phyloP scores from a whole-genome alignment of 345 rosid species.

The Mercurialis annua region DNA sequence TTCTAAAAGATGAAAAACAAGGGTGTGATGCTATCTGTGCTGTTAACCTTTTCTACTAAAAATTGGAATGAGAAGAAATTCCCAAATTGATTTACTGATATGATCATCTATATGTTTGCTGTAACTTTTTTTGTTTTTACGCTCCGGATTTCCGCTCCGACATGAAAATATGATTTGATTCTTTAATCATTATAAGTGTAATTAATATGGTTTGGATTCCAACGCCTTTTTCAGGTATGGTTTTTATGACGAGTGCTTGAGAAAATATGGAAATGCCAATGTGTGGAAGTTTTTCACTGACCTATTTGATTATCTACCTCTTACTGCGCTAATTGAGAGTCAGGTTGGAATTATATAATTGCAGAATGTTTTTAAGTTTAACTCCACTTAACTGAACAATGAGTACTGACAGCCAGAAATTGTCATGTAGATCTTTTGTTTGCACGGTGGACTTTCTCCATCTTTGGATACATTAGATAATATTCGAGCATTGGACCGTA shows the following conservation, averaged over 20 bases:
- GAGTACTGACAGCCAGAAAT: constrained; percentile 12
- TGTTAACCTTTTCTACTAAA: no score
- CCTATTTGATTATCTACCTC: constrained; percentile 86
- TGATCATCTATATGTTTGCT: no score
- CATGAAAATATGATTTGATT: neutral
- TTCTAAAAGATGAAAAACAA: no score
- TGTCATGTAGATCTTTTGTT: constrained; percentile 65
- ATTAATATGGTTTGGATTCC: constrained; percentile 2
- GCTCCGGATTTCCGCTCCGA: no score
- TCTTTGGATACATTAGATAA: constrained; percentile 92
- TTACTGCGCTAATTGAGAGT: constrained; percentile 91
- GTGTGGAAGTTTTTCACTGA: constrained; percentile 95
- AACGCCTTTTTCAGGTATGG: constrained; percentile 63
- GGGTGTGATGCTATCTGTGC: no score
- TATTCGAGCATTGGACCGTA: constrained; percentile 90
- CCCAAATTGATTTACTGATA: no score
- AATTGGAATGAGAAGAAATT: no score
- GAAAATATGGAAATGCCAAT: constrained; percentile 95
- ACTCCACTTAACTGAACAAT: constrained; percentile 1
- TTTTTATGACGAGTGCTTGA: constrained; percentile 89
- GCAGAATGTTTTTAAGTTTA: neutral
- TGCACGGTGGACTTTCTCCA: constrained; percentile 95
- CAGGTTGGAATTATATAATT: constrained; percentile 49
- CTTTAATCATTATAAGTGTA: neutral
- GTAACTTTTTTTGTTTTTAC: no score